phyloP scores from a whole-genome alignment of 1,284 basidiomycete species.

The Ceratobasidium theobromae region DNA sequence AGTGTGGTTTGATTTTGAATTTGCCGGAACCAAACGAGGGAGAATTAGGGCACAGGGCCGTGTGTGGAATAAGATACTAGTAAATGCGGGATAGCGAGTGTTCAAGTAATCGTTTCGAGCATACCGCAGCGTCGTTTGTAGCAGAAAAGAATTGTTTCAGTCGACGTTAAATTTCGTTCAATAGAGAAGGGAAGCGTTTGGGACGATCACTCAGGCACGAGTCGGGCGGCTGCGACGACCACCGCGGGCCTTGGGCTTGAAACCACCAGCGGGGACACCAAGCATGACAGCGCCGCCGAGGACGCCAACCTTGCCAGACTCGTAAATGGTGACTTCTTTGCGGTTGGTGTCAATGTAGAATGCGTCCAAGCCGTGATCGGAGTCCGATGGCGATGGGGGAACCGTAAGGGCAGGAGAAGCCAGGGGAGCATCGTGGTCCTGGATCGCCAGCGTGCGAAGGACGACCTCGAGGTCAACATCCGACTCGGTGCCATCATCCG shows the following conservation, averaged over 20 bases:
- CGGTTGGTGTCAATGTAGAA: slow-evolving; percentile 34
- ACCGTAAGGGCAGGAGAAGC: slow-evolving; percentile 32
- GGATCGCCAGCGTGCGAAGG: slow-evolving; percentile 31
- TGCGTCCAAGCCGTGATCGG: slow-evolving; percentile 28
- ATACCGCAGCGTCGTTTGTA: slow-evolving; percentile 30
- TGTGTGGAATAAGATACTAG: slow-evolving; percentile 13
- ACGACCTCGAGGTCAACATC: slow-evolving; percentile 30
- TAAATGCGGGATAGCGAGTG: slow-evolving; percentile 21
- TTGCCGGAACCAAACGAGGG: slow-evolving; percentile 12
- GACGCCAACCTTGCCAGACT: slow-evolving; percentile 37
- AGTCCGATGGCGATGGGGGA: slow-evolving; percentile 28
- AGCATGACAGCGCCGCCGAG: slow-evolving; percentile 38
- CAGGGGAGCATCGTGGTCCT: slow-evolving; percentile 20
- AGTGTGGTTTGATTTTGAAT: slow-evolving; percentile 16
- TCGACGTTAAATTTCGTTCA: slow-evolving; percentile 30
- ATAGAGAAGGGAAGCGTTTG: not conserved
- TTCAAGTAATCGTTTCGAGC: slow-evolving; percentile 29
- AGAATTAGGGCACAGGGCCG: slow-evolving; percentile 20
- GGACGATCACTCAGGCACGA: slow-evolving; percentile 24
- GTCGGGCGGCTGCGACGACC: slow-evolving; percentile 20
- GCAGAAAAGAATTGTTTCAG: slow-evolving; percentile 7
- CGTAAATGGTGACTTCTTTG: slow-evolving; percentile 36
- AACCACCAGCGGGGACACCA: slow-evolving; percentile 33
- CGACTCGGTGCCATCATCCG: slow-evolving; percentile 30
- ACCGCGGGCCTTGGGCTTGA: slow-evolving; percentile 30